phyloP scores from a whole-genome alignment of 495 filamentous ascomycete genomes.

The Bacidia rubella region DNA sequence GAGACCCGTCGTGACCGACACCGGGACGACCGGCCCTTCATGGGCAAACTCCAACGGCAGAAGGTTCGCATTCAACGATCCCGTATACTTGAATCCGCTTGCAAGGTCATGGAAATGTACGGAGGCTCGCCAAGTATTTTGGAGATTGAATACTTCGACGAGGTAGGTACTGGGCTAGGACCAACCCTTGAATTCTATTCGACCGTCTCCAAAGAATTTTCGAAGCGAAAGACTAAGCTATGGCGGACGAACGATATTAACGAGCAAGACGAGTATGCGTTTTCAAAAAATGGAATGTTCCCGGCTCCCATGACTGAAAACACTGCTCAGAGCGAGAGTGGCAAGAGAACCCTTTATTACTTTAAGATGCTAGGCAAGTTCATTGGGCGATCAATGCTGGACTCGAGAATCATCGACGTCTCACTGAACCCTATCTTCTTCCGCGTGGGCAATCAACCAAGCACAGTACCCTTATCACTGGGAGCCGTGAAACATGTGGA shows the following conservation, averaged over 20 bases:
- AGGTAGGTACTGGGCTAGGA: conserved; percentile 92
- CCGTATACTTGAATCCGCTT: conserved; percentile 87
- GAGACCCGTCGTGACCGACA: conserved; percentile 68
- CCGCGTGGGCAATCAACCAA: conserved; percentile 68
- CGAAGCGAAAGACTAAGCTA: conserved; percentile 87
- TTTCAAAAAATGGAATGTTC: conserved; percentile 75
- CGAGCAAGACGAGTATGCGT: conserved; percentile 69
- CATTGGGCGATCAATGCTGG: conserved; percentile 94
- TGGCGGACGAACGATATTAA: conserved; percentile 88
- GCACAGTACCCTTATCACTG: conserved; percentile 67
- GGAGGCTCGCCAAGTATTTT: conserved; percentile 88
- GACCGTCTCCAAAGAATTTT: conserved; percentile 93
- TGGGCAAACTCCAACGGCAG: conserved; percentile 88
- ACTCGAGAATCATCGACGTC: conserved; percentile 94
- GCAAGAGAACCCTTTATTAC: conserved; percentile 67
- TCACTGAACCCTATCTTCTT: conserved; percentile 98
- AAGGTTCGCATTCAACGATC: conserved; percentile 91
- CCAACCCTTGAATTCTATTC: conserved; percentile 98
- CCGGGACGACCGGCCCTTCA: conserved; percentile 78
- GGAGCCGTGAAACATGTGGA: conserved; percentile 91
- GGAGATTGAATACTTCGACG: conserved; percentile 98
- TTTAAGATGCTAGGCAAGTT: conserved; percentile 97
- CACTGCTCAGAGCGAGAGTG: conserved; percentile 57
- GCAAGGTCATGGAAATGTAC: conserved; percentile 99
- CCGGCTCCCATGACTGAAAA: conserved; percentile 81